Evolutionary conservation across 1,284 basidiomycete genomes (phyloP).

Genomic region (Fomitiporia mediterranea): DNA sequence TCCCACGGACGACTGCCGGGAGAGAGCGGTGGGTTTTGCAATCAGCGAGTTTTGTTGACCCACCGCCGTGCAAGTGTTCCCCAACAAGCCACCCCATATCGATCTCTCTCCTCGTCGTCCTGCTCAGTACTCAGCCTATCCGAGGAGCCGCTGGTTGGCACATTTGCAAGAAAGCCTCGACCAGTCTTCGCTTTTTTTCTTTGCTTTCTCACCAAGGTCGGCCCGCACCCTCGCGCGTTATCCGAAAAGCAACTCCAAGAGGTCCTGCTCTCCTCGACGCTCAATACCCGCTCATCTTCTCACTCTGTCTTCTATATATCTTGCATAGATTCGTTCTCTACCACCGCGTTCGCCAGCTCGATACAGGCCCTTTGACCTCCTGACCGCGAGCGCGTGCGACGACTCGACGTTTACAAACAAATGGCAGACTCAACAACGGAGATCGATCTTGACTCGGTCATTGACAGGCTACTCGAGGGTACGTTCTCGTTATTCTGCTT

Average conservation of each 20-base stretch:
- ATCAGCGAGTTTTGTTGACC: constrained; percentile 14
- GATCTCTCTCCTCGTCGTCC: background rate
- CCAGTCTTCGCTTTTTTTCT: background rate
- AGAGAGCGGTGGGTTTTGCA: constrained; percentile 16
- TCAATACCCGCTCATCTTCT: background rate
- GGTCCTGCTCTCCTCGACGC: background rate
- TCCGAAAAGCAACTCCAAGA: constrained; percentile 19
- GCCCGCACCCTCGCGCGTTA: constrained; percentile 17
- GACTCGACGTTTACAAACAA: constrained; percentile 3
- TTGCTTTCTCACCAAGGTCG: constrained; percentile 8
- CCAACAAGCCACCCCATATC: too few species aligned
- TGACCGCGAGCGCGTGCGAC: constrained; percentile 4
- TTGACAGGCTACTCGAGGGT: constrained; percentile 96
- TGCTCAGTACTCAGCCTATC: background rate
- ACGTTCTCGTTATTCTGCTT: constrained; percentile 37
- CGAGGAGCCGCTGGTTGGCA: background rate
- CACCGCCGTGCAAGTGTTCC: constrained; percentile 6
- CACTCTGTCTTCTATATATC: background rate
- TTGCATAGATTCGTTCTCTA: background rate
- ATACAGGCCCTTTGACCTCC: background rate
- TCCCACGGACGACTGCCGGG: constrained; percentile 8
- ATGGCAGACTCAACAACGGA: constrained; percentile 73
- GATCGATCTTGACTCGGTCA: constrained; percentile 97
- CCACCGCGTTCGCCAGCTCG: background rate
- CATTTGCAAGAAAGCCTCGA: too few species aligned